phyloP scores from a whole-genome alignment of 768 basidiomycete genomes.

The Tylopilus rubrobrunneus region DNA sequence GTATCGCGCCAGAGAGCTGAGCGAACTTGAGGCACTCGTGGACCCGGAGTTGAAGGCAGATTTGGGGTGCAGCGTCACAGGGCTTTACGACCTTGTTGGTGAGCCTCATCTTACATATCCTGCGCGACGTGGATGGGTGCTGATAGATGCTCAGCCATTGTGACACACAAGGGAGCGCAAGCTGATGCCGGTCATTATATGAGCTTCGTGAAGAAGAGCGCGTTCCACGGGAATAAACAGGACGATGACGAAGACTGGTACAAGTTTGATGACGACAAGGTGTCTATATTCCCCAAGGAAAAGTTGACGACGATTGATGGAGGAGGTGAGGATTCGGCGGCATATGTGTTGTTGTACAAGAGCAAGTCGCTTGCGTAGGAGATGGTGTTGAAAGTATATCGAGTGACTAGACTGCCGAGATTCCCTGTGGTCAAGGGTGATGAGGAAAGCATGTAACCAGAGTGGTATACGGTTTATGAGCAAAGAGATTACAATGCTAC shows the following conservation, averaged over 20 bases:
- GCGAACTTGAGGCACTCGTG: slow-evolving; percentile 61
- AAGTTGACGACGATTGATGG: slow-evolving; percentile 84
- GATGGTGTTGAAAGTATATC: slow-evolving; percentile 13
- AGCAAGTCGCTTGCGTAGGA: slow-evolving; percentile 45
- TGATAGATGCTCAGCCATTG: slow-evolving; percentile 58
- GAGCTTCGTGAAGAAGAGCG: slow-evolving; percentile 80
- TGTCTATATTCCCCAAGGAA: slow-evolving; percentile 78
- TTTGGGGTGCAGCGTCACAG: slow-evolving; percentile 70
- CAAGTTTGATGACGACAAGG: slow-evolving; percentile 97
- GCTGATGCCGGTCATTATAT: slow-evolving; percentile 98
- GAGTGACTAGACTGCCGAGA: slow-evolving; percentile 5
- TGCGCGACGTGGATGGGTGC: background rate
- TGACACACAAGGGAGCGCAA: slow-evolving; percentile 95
- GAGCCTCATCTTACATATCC: slow-evolving; percentile 27
- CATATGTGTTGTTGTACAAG: slow-evolving; percentile 87
- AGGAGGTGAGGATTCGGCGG: slow-evolving; percentile 86
- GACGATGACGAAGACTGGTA: slow-evolving; percentile 73
- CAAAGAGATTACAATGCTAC: slow-evolving; percentile 5
- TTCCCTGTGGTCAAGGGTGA: background rate
- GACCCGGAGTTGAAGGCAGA: slow-evolving; percentile 61
- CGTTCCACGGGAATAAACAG: slow-evolving; percentile 40
- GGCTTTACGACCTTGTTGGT: slow-evolving; percentile 91
- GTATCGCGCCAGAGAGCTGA: slow-evolving; percentile 60
- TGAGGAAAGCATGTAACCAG: slow-evolving; percentile 3
- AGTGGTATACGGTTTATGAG: slow-evolving; percentile 15